Evolutionary conservation across 2,329 filamentous ascomycete genomes (phyloP), one percentile per base, ranked within the genome.

Genomic region (Trichoderma pleuroti): DNA sequence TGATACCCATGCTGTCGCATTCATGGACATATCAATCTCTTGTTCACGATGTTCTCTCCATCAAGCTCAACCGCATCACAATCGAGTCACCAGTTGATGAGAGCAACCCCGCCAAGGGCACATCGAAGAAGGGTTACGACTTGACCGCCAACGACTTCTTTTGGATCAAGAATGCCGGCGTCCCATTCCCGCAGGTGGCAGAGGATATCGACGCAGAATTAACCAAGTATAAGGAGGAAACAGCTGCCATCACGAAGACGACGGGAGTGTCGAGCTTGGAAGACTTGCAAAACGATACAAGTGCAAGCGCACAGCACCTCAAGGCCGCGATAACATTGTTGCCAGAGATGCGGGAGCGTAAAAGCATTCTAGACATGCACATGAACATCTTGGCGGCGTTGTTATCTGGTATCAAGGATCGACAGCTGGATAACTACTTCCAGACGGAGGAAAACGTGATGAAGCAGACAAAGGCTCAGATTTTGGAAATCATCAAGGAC

Each of bases 1-100:
- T 99, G 67, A 93, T 97, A 74, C 94, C 96, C 3, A 98, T 99
- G 96, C 87, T 99, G n/a, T 98, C 95, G 16, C 96, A 99, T 81
- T 98, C 94, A 24, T 87, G 86, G 86, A 87, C 87, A 10, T 90
- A 97, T 76, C 94, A 97, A 80, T 96, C 93, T 9, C 84, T 97
- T 12, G 92, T 97, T 18, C 92, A 89, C 74, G 88, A 87, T 73
- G 84, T 87, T 18, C 82, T 87, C 65, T 83, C 83, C 73, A 84
- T 86, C 83, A 85, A 85, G 77, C 87, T 98, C 49, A 99, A 98
- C 79, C 91, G 95, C 42, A 98, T 99, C 75, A 98, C 93, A 1
- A 92, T 99, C 57, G 93, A 97, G 78, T 90, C 91, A 0, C 91
- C 93, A 6, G 84, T 90, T 10, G 94, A 98, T 73, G 93, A 97